Base-by-base conservation (phyloP, 2,329 filamentous ascomycete genomes). In the Trichophyton mentagrophytes region DNA sequence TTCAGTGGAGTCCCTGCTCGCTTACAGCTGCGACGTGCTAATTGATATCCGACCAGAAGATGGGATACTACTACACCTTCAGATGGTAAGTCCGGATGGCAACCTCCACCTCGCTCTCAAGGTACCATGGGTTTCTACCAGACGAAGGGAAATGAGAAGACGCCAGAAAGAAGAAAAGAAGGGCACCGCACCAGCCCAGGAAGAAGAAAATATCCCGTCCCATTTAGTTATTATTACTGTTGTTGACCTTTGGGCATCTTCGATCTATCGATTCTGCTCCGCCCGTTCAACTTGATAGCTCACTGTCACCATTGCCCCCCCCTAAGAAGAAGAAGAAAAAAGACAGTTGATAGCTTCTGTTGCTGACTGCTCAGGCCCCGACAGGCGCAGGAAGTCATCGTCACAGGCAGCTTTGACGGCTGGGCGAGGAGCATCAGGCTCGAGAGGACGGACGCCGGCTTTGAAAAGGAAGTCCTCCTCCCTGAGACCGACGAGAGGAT, bases 361-460 rank as follows among this genome's bases (percentile, higher is more conserved):
- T 36, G 51, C 51, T 56, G 27, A 56, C 51, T 56, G 25, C 20
- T 25, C 13, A 96, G 92, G 92, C 84, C 87, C 71, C 86, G 93
- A 73, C 79, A 85, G 68, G 91, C 88, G 72, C 82, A 85, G 67
- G 88, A 95, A 72, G 92, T 97, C 73, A 92, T 87, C 75, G 93
- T 97, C 68, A 97, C 92, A 46, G 93, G 93, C 72, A 92, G 89
- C 65, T 97, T 97, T 72, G 92, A 97, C 77, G 82, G 89, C 77
- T 99, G 93, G 93, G 82, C 82, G 67, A 92, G 93, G 80, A 90
- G 85, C 61, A 83, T 92, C 73, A 83, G 88, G 78, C 82, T 99
- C 61, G 85, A 90, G 56, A 90, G 89, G 77, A 87, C 82, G 71
- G 79, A 84, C 57, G 73, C 74, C 65, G 72, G 74, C 65, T 95